Evolutionary conservation across 495 filamentous ascomycete species (phyloP).

Genomic region (Venustampulla echinocandica): DNA sequence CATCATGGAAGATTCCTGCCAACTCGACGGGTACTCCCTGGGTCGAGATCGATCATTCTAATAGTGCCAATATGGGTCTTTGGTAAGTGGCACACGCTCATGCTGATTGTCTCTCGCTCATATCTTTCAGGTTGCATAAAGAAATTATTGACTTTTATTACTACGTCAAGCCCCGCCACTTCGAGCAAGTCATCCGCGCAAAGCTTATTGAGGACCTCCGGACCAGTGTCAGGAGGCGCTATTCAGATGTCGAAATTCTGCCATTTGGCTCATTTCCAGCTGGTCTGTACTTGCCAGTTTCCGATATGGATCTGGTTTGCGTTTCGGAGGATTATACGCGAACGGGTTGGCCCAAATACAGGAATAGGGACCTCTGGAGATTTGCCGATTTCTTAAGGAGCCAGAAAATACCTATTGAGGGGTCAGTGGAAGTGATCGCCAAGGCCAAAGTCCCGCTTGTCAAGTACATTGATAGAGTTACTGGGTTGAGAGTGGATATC

Average conservation of each 20-base stretch:
- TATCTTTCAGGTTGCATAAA: conserved; percentile 58
- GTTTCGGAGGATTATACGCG: conserved; percentile 54
- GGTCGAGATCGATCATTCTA: conserved; percentile 42
- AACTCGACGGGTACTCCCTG: conserved; percentile 52
- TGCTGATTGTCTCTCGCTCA: conserved; percentile 8
- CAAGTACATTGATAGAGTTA: conserved; percentile 71
- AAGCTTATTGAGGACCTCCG: conserved; percentile 59
- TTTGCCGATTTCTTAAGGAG: conserved; percentile 44
- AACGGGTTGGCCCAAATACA: conserved; percentile 28
- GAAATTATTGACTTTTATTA: conserved; percentile 85
- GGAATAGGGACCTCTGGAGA: conserved; percentile 27
- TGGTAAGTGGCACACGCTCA: conserved; percentile 36
- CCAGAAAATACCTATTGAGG: conserved; percentile 37
- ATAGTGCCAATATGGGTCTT: conserved; percentile 32
- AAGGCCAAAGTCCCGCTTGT: conserved; percentile 85
- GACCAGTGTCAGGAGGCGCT: conserved; percentile 38
- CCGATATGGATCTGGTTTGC: conserved; percentile 89
- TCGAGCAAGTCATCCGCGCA: conserved; percentile 64
- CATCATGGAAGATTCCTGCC: conserved; percentile 43
- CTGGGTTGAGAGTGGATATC: conserved; percentile 72
- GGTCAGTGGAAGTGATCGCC: conserved; percentile 54
- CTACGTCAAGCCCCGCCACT: conserved; percentile 65
- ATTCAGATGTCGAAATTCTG: conserved; percentile 48
- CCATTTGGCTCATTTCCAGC: conserved; percentile 89
- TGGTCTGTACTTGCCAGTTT: conserved; percentile 81